These are phyloP conservation scores for Tetraselmis chui DNA, from an alignment of 139 green algal genomes.

Conservation along the genomic window DNA sequence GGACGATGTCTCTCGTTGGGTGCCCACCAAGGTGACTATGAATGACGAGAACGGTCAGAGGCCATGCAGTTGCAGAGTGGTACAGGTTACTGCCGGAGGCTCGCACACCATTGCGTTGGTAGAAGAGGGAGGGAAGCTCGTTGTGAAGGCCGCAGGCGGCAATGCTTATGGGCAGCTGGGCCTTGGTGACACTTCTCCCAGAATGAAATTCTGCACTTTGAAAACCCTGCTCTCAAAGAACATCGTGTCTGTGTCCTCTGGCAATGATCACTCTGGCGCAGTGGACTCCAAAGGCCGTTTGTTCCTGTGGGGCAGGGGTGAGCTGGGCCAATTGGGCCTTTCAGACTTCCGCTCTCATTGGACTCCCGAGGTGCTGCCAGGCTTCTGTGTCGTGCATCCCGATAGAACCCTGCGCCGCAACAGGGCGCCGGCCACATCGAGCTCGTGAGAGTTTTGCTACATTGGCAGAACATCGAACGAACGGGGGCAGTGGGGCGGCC, in stretches of 20 bases:
- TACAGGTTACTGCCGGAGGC: conserved; percentile 18
- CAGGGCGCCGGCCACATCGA: neutral
- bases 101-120: conserved; percentile 54
- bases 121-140: conserved; percentile 29
- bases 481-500: no score
- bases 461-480: no score
- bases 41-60: conserved; percentile 14
- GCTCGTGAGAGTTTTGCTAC: neutral
- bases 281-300: conserved; percentile 44
- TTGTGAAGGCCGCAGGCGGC: conserved; percentile 44
- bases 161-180: conserved; percentile 77
- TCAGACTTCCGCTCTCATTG: conserved; percentile 45
- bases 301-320: conserved; percentile 69
- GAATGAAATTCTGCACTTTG: conserved; percentile 40
- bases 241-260: conserved; percentile 48
- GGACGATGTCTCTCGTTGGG: conserved; percentile 26
- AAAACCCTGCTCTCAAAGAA: conserved; percentile 8
- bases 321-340: conserved; percentile 70
- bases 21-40: conserved; percentile 34
- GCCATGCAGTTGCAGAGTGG: conserved; percentile 3
- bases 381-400: conserved; percentile 57
- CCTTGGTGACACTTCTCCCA: conserved; percentile 32
- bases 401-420: conserved; percentile 38
- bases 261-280: conserved; percentile 58
- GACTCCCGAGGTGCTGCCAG: conserved; percentile 35